A percentile compares a stretch with the other conserved stretches of the same genome.
Evolutionary conservation across 2,329 filamentous ascomycete genomes (phyloP).

Genomic region (Stagonosporopsis chrysanthemi): DNA sequence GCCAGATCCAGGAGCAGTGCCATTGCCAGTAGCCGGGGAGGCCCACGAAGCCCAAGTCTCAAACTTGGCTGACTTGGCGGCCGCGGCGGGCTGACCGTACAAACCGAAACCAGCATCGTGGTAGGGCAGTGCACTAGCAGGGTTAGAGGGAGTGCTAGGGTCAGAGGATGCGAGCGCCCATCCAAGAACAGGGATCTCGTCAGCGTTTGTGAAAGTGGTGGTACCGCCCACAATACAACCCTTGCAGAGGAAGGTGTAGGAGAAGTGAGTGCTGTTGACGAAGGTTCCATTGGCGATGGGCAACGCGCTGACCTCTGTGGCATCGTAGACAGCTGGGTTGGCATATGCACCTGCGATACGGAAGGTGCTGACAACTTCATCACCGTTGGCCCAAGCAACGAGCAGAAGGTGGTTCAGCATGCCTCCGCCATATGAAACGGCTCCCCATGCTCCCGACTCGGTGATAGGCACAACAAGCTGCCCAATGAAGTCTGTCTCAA

Average conservation of each 20-base stretch:
- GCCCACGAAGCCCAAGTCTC: conserved; percentile 33
- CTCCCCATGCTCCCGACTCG: conserved; percentile 51
- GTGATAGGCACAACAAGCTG: conserved; percentile 21
- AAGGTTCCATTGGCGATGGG: conserved; percentile 62
- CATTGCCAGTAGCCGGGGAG: conserved; percentile 10
- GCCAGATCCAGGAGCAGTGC: conserved; percentile 15
- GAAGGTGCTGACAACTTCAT: conserved; percentile 55
- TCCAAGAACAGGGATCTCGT: conserved; percentile 31
- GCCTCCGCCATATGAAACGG: conserved; percentile 55
- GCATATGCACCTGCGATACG: conserved; percentile 57
- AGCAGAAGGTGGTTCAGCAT: conserved; percentile 60
- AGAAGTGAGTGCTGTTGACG: conserved; percentile 61
- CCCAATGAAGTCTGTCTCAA: conserved; percentile 21
- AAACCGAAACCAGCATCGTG: conserved; percentile 29
- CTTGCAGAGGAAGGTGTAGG: conserved; percentile 62
- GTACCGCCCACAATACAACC: conserved; percentile 42
- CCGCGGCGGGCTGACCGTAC: conserved; percentile 27
- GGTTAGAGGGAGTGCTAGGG: conserved; percentile 26
- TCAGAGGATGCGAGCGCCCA: conserved; percentile 31
- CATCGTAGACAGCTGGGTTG: conserved; percentile 53
- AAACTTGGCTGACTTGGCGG: conserved; percentile 31
- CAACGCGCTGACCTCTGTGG: conserved; percentile 52
- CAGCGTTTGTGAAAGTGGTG: conserved; percentile 38
- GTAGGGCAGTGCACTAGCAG: conserved; percentile 21
- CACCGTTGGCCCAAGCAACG: conserved; percentile 59